phyloP scores from a whole-genome alignment of 2,329 filamentous ascomycete genomes.

The Allantophomopsis cytisporea region DNA sequence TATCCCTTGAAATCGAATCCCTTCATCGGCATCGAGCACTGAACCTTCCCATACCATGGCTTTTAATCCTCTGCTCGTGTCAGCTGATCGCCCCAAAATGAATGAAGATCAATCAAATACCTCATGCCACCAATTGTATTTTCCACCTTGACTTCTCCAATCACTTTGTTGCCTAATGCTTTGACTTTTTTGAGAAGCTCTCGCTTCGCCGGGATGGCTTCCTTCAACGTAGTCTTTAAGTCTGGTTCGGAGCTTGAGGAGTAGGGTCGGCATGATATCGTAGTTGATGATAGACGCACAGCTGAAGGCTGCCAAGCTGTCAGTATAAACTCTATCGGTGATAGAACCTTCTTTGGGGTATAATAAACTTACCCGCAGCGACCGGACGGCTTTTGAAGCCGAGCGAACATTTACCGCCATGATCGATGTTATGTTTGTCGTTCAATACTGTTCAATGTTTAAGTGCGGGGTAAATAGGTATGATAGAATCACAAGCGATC shows the following conservation, averaged over 20 bases:
- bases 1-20: conserved; percentile 93
- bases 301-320: conserved; percentile 13
- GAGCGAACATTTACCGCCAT: conserved; percentile 55
- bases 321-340: conserved; percentile 2
- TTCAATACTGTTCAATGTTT: conserved; percentile 11
- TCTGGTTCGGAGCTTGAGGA: conserved; percentile 70
- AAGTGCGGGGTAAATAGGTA: conserved; percentile 1
- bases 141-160: conserved; percentile 88
- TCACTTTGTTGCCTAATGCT: conserved; percentile 63
- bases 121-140: conserved; percentile 95
- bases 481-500: no score
- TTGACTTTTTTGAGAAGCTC: conserved; percentile 93
- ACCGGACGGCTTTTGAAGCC: conserved; percentile 48
- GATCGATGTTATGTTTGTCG: conserved; percentile 11
- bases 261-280: conserved; percentile 40
- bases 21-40: conserved; percentile 90
- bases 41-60: conserved; percentile 99
- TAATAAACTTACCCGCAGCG: conserved; percentile 40
- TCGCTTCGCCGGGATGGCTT: conserved; percentile 79
- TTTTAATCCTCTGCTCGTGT: conserved; percentile 58
- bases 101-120: conserved; percentile 17
- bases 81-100: conserved; percentile 3
- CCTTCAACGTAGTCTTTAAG: conserved; percentile 75
- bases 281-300: conserved; percentile 16
- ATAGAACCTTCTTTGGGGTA: conserved; percentile 6